Evolutionary conservation across 2,329 filamentous ascomycete species (phyloP), one percentile per base, ranked within the genome.

Genomic region (Apiospora sp.): DNA sequence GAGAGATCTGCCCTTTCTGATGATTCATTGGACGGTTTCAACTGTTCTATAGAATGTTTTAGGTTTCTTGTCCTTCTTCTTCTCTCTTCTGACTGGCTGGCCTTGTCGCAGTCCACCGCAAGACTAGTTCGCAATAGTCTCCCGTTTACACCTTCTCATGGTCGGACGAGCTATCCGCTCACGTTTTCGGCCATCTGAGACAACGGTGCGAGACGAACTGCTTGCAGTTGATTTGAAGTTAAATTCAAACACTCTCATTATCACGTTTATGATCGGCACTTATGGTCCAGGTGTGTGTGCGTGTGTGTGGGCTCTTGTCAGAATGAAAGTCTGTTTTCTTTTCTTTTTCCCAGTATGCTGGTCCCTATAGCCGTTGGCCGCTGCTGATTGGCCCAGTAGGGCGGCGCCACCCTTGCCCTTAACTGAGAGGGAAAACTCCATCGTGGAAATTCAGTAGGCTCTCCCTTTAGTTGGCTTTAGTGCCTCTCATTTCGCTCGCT

Each of bases 71-170:
- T 30, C 19, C 58, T 41, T n/a, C 5, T 41, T 64, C 58, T 24
- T 37, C 58, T 64, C 34, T 14, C 19, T 41, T 64, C 58, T 41
- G 22, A 64, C 34, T 64, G 58, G 58, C 19, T 6, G 58, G 19
- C 6, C 13, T n/a, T n/a, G 34, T 41, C 41, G 58, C 34, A 64
- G 58, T 64, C 34, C 30, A 64, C 34, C 58, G 58, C 58, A 64
- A 41, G 58, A 10, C 58, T 41, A 64, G 58, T 64, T 64, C 58
- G 19, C 58, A 64, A 64, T 41, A 64, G 58, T 64, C 19, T 61
- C 54, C 54, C 54, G 54, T 37, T 61, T 37, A 37, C 54, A 37
- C 30, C 54, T 61, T 22, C 34, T 41, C 27, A 7, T 61, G 30
- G 27, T 37, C 51, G 51, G 51, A 58, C 19, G 51, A 30, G 24